Conservation (phyloP, 75 land plant genomes). For the Picea sitchensis region DNA sequence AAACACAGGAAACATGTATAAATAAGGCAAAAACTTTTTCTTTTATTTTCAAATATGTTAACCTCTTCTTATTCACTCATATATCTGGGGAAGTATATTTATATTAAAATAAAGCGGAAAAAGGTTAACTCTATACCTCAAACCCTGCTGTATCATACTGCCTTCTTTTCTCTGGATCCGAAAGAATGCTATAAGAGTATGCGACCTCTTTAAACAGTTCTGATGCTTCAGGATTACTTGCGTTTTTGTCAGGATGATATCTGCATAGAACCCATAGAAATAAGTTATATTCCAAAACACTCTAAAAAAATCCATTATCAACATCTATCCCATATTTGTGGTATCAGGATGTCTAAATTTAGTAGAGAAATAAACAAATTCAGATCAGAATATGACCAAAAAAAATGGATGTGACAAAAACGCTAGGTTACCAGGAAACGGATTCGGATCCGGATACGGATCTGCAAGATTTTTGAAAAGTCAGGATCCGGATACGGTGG, state of each 20-base stretch:
- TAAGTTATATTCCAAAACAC: background rate
- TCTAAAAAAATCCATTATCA: background rate
- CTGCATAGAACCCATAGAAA: constrained; percentile 21
- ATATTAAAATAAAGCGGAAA: background rate
- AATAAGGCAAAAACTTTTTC: background rate
- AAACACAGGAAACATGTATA: background rate
- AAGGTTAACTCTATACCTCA: constrained; percentile 36
- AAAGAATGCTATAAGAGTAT: constrained; percentile 78
- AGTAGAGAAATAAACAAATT: background rate
- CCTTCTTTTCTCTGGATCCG: constrained; percentile 87
- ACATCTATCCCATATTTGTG: background rate
- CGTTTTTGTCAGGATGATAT: constrained; percentile 93
- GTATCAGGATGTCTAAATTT: background rate
- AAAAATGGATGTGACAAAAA: background rate
- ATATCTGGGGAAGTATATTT: background rate
- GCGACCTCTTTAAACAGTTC: constrained; percentile 89
- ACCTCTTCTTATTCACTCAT: background rate
- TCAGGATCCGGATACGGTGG: no score
- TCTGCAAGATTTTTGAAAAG: no score
- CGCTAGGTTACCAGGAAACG: no score
- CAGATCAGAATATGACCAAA: background rate
- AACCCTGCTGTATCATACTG: constrained; percentile 80
- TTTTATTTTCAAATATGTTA: background rate
- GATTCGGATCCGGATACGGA: no score
- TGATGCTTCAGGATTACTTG: constrained; percentile 78